phyloP scores from a whole-genome alignment of 129 eudicot genomes.

The Calendula officinalis region DNA sequence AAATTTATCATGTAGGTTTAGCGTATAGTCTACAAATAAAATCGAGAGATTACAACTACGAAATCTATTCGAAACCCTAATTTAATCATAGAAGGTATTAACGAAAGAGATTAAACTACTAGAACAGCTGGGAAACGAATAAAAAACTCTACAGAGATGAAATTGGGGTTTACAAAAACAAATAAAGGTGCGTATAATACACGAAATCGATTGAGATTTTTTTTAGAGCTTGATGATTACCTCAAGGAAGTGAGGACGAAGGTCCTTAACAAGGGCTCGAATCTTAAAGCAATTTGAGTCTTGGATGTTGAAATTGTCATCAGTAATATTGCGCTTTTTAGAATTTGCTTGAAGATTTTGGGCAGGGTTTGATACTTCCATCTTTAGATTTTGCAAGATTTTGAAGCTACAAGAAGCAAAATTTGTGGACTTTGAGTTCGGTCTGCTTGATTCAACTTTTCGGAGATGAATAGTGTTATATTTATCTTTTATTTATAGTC shows the following conservation, averaged over 20 bases:
- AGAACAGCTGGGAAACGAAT: constrained; percentile 4
- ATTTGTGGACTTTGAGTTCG: neutral
- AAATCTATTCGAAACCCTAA: constrained; percentile 11
- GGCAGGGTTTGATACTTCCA: constrained; percentile 32
- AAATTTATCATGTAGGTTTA: no score
- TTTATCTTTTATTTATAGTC: no score
- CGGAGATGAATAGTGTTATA: no score
- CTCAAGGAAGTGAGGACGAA: constrained; percentile 85
- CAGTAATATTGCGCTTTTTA: constrained; percentile 47
- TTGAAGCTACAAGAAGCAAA: neutral
- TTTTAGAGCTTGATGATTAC: constrained; percentile 27
- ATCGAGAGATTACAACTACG: neutral
- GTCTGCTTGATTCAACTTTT: neutral
- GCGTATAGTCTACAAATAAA: neutral
- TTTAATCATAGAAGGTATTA: neutral
- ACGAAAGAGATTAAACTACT: neutral
- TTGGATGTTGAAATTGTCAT: constrained; percentile 31
- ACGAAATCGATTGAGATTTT: neutral
- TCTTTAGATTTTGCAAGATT: constrained; percentile 4
- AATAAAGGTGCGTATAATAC: neutral
- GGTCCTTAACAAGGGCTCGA: constrained; percentile 59
- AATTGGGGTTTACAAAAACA: constrained; percentile 19
- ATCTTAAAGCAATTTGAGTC: constrained; percentile 63
- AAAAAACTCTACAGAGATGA: constrained; percentile 11
- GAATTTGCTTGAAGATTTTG: constrained; percentile 24